Base-by-base conservation (phyloP, 495 filamentous ascomycete species). In the Immersiella caudata region DNA sequence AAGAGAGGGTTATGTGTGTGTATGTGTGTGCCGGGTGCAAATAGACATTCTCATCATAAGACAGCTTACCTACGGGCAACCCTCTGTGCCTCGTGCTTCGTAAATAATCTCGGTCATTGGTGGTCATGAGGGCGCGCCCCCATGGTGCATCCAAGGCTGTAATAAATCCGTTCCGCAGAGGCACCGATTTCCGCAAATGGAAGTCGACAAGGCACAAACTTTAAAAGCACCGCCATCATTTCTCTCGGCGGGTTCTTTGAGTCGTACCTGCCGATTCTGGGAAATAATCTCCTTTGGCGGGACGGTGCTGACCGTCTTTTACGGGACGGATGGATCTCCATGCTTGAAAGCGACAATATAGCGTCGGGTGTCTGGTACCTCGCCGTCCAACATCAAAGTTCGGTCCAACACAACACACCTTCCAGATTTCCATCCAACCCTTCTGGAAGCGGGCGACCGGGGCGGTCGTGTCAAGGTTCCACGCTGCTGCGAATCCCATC, bases 191-290 rank as follows among this genome's bases (percentile, higher is more conserved):
- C 35, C 24, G 24, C 0, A 46, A 46, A 11, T 6, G 22, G 33
- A 18, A 62, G 46, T 46, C 60, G 35, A 25, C 35, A 26, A 62
- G 35, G 25, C n/a, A 21, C 36, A 21, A 50, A 12, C 24, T 46
- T 25, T 14, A 22, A 26, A 35, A 25, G 24, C n/a, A 49, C 25
- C 40, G 60, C 33, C 60, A 50, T 50, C 35, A 25, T n/a, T n/a
- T 25, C 21, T 1, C 24, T 11, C 59, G 33, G 27, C 26, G 57
- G 57, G 33, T 59, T 59, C 29, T 62, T n/a, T 21, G 2, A 40
- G 22, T 24, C 33, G 35, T 33, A 64, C 62, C 62, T 64, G 46
- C 62, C 62, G 25, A 29, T 64, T 64, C 24, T 26, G 62, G 61
- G 62, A 64, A 55, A 24, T 54, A 64, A 64, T 64, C 49, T 64